Evolutionary conservation across 345 rosid genomes (phyloP), one percentile per base, ranked within the genome.

Genomic region (Hibiscus trionum): DNA sequence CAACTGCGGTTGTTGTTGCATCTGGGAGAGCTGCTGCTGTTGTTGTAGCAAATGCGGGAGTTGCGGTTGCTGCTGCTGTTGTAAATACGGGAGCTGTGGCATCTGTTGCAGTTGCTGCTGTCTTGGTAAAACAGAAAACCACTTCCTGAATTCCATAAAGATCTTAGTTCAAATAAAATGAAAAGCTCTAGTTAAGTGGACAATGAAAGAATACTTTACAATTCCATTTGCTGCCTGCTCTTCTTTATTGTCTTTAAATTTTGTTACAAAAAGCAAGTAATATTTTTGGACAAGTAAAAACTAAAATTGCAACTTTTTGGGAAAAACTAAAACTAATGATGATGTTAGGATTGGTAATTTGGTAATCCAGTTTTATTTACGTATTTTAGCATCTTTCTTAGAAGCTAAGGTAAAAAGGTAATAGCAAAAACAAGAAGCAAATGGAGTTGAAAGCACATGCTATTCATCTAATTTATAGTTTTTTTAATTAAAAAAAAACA

Each of bases 111-210:
- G 80, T 33, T 78, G 88, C n/a, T 79, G 85, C 24, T 86, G 96
- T 81, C 86, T 90, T 4, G 98, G 97, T 82, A 87, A 90, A 75
- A 95, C 24, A 95, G 61, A 90, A 97, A 74, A 90, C 99, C 99
- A 92, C 89, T 82, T 95, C 98, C 97, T 94, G 84, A 42, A 56
- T 76, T 56, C 49, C 58, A 71, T 8, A 56, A 4, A 49, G 49
- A 49, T 7, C n/a, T 44, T 67, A 35, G 12, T 55, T 55, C 33
- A 26, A 46, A 59, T 57, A 56, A 42, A 59, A 71, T 58, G 69
- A 39, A 72, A 29, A 63, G 27, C 6, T 63, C 39, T 39, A 21
- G 14, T 26, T 29, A 2, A 59, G 7, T 6, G 9, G 37, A 42
- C 8, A 14, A 16, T 8, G 10, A 62, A 9, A 62, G 12, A 33